These are phyloP conservation scores for Endogone sp. DNA, from an alignment of 192 early-diverging fungal genomes.

Conservation along the genomic window DNA sequence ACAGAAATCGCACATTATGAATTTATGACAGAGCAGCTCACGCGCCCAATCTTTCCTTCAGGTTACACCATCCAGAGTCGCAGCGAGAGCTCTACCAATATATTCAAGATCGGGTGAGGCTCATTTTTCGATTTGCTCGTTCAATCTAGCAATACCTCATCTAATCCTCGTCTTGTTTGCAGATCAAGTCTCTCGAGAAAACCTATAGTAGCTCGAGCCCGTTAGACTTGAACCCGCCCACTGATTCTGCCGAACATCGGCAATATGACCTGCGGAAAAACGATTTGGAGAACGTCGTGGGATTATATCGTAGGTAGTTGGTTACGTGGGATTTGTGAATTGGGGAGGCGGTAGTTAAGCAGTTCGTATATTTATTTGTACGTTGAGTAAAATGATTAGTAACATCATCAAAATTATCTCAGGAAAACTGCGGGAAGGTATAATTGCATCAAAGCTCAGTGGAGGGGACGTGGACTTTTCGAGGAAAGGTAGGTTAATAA, in stretches of 20 bases:
- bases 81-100: neutral
- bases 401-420: too few relatives aligned
- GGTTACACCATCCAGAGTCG: neutral
- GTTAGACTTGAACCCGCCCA: neutral
- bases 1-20: too few relatives aligned
- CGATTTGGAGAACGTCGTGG: neutral
- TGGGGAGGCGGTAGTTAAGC: too few relatives aligned
- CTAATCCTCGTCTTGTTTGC: neutral
- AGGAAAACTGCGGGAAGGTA: neutral
- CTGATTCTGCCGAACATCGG: neutral
- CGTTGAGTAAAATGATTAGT: too few relatives aligned
- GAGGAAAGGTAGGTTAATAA: neutral
- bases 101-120: neutral
- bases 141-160: too few relatives aligned
- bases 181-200: neutral
- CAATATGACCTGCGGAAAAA: neutral
- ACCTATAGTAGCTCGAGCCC: neutral
- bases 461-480: neutral
- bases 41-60: too few relatives aligned
- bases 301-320: neutral
- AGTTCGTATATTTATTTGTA: too few relatives aligned
- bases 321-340: neutral
- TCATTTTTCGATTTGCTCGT: too few relatives aligned
- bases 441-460: neutral
- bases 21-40: too few relatives aligned